These are phyloP conservation scores for Lentinula edodes DNA, from an alignment of 768 basidiomycete genomes.

Conservation along the genomic window DNA sequence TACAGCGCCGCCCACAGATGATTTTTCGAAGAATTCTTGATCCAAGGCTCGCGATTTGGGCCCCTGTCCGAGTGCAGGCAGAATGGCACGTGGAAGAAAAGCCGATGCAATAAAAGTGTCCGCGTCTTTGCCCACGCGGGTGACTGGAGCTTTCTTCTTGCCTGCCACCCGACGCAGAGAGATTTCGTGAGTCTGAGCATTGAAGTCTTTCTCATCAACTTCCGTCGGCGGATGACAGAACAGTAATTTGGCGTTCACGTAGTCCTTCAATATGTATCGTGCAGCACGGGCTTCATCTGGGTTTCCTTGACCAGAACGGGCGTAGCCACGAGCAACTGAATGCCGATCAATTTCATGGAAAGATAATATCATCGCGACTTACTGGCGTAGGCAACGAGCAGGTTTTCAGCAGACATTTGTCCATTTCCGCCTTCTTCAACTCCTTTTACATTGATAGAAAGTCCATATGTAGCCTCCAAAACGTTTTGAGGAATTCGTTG, in stretches of 20 bases:
- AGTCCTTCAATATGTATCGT: constrained; percentile 92
- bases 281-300: constrained; percentile 95
- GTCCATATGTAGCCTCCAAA: constrained; percentile 86
- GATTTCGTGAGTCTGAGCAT: constrained; percentile 59
- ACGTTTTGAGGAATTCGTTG: constrained; percentile 76
- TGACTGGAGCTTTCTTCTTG: constrained; percentile 87
- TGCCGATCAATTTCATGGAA: constrained; percentile 8
- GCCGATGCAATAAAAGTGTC: constrained; percentile 68
- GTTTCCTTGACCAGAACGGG: constrained; percentile 91
- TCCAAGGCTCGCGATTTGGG: constrained; percentile 70
- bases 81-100: constrained; percentile 13
- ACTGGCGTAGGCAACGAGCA: constrained; percentile 92
- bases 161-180: constrained; percentile 53
- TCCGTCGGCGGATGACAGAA: constrained; percentile 89
- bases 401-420: constrained; percentile 65
- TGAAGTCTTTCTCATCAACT: constrained; percentile 63
- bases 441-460: constrained; percentile 58
- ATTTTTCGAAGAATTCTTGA: constrained; percentile 70
- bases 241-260: constrained; percentile 89
- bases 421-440: constrained; percentile 86
- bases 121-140: constrained; percentile 78
- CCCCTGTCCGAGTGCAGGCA: constrained; percentile 29
- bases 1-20: constrained; percentile 49
- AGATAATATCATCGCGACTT: constrained; percentile 29
- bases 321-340: constrained; percentile 88